phyloP scores from a whole-genome alignment of 225 moss, liverwort and hornwort genomes.

The Marchantia polymorpha region DNA sequence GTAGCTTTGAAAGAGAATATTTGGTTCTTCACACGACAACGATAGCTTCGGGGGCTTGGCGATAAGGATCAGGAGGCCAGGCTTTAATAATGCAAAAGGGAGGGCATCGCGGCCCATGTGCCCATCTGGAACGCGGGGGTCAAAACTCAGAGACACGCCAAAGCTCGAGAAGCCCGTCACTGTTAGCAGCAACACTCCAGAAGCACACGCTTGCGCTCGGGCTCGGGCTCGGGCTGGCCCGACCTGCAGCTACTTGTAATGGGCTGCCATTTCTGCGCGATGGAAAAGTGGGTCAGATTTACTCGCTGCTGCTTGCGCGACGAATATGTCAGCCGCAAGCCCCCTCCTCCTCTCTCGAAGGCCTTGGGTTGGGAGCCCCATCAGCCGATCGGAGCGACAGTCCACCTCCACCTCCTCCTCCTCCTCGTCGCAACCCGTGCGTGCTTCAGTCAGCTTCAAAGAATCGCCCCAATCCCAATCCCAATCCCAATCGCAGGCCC shows the following conservation, averaged over 20 bases:
- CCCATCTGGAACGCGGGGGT: neutral
- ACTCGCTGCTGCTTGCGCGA: neutral
- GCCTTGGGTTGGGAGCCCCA: neutral
- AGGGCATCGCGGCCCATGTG: slow-evolving; percentile 1
- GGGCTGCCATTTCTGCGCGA: neutral
- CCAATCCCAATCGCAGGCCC: neutral
- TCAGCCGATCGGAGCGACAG: neutral
- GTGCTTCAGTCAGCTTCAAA: neutral
- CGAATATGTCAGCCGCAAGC: slow-evolving; percentile 25
- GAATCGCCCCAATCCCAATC: neutral
- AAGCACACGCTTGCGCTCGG: neutral
- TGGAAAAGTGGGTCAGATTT: neutral
- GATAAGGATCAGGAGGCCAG: neutral
- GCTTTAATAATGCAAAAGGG: neutral
- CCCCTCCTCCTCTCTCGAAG: slow-evolving; percentile 7
- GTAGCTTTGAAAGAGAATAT: neutral
- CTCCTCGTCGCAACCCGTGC: neutral
- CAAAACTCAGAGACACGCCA: neutral
- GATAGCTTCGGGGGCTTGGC: neutral
- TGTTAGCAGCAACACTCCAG: slow-evolving; percentile 5
- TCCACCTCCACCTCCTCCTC: neutral
- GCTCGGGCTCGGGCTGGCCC: too few relatives aligned
- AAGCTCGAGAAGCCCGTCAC: neutral
- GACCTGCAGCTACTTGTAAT: neutral
- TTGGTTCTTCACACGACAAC: neutral